Conservation (phyloP, 1,284 basidiomycete genomes). For the Taiwanofungus camphoratus region DNA sequence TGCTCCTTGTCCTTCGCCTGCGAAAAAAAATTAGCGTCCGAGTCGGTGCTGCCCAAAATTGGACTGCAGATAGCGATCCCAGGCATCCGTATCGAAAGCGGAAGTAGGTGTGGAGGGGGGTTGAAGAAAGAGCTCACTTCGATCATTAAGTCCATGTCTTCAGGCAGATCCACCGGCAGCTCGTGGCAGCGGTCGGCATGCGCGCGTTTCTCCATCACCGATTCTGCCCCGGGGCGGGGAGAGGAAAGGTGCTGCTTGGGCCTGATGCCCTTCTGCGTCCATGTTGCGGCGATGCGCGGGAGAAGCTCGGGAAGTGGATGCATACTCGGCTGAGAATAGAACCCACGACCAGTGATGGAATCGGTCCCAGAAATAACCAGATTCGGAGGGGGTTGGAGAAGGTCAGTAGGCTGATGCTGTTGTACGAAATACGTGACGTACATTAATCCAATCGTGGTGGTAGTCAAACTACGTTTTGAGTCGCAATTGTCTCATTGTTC, state of each 20-base stretch:
- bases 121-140: constrained; percentile 45
- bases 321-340: constrained; percentile 40
- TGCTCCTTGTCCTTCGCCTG: constrained; percentile 89
- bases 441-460: constrained; percentile 73
- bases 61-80: background rate
- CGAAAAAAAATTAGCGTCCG: background rate
- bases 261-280: constrained; percentile 65
- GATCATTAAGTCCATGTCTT: constrained; percentile 78
- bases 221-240: constrained; percentile 68
- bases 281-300: constrained; percentile 70
- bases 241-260: constrained; percentile 91
- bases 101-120: background rate
- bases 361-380: too few species aligned
- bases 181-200: constrained; percentile 76
- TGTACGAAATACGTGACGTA: too few species aligned
- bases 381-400: too few species aligned
- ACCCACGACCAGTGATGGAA: too few species aligned
- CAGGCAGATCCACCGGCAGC: constrained; percentile 53
- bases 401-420: too few species aligned
- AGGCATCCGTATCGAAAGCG: constrained; percentile 15
- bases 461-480: constrained; percentile 48
- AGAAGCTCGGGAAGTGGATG: constrained; percentile 57
- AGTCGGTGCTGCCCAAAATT: background rate
- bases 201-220: constrained; percentile 77
- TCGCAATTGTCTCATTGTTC: background rate